Evolutionary conservation across 805 yeast genomes (phyloP).

Genomic region (Candida chilensis): DNA sequence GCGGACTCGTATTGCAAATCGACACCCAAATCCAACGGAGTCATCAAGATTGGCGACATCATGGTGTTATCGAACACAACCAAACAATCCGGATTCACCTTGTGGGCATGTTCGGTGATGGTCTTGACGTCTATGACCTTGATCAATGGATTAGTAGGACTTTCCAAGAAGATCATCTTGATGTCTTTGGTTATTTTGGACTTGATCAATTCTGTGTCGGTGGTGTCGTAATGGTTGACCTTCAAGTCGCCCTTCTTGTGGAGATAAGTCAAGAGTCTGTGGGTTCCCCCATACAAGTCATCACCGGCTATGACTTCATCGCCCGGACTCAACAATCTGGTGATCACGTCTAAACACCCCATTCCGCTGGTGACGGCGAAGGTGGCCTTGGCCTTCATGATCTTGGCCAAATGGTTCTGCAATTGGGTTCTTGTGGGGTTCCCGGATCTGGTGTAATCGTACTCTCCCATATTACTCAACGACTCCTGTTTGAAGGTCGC

Average conservation of each 20-base stretch:
- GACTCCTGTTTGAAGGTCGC: conserved; percentile 89
- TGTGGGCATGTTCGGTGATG: conserved; percentile 59
- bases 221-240: conserved; percentile 76
- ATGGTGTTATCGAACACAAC: conserved; percentile 92
- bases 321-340: conserved; percentile 68
- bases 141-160: conserved; percentile 91
- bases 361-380: conserved; percentile 87
- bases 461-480: conserved; percentile 61
- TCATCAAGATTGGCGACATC: conserved; percentile 87
- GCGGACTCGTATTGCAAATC: conserved; percentile 93
- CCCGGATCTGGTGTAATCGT: conserved; percentile 80
- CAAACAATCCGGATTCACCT: conserved; percentile 53
- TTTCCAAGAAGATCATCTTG: conserved; percentile 76
- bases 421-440: conserved; percentile 84
- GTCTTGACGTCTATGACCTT: conserved; percentile 75
- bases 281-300: conserved; percentile 91
- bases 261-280: conserved; percentile 71
- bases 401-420: conserved; percentile 67
- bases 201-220: conserved; percentile 53
- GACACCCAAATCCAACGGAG: conserved; percentile 79
- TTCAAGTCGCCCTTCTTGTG: conserved; percentile 53
- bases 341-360: conserved; percentile 85
- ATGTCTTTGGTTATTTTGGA: conserved; percentile 47
- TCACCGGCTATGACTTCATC: conserved; percentile 92
- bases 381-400: conserved; percentile 71